Base-by-base conservation (phyloP, 768 basidiomycete species). In the Tylopilus sp. region DNA sequence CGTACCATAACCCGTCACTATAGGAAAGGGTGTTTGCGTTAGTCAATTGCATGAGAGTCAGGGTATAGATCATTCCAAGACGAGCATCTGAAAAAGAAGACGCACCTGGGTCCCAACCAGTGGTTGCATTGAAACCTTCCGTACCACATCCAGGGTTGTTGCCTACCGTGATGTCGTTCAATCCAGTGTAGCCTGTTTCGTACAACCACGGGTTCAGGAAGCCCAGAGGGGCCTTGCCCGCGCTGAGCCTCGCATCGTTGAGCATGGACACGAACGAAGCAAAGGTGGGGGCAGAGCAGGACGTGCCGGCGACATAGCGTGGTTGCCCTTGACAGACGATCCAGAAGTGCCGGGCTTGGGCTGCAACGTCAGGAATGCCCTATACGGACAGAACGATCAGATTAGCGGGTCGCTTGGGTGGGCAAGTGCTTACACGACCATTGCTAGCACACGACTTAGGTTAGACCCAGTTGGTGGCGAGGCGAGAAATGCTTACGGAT, bases 161-260 rank as follows among this genome's bases (percentile, higher is more conserved):
- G 0, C 85, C 85, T 9, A 60, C 47, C 0, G 78, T 80, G 57
- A 86, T 77, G 56, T 87, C 85, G 50, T 81, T 84, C 48, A 86
- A 69, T 0, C 58, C 61, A 4, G 51, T 8, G 15, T 52, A 53
- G 0, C 70, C 72, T n/a, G 35, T 52, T 13, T 58, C 47, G 60
- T 87, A 86, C 2, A 86, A 48, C 42, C 82, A 70, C 3, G 83
- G 85, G 64, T 86, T 86, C 53, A 87, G 69, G 67, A 85, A 85
- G 0, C 85, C 85, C 17, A 87, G 67, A 23, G 82, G 50, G 10
- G 66, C 58, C 44, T 71, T 66, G 0, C 71, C 69, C 0, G 69
- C 69, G 2, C 67, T 65, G 22, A 85, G 64, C 8, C 82, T 77
- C 2, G 77, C 81, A 49, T 87, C 83, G 47, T 87, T 86, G 45